Evolutionary conservation across 148 eudicot genomes (phyloP), one percentile per base, ranked within the genome.

Genomic region (Polygonum aviculare): DNA sequence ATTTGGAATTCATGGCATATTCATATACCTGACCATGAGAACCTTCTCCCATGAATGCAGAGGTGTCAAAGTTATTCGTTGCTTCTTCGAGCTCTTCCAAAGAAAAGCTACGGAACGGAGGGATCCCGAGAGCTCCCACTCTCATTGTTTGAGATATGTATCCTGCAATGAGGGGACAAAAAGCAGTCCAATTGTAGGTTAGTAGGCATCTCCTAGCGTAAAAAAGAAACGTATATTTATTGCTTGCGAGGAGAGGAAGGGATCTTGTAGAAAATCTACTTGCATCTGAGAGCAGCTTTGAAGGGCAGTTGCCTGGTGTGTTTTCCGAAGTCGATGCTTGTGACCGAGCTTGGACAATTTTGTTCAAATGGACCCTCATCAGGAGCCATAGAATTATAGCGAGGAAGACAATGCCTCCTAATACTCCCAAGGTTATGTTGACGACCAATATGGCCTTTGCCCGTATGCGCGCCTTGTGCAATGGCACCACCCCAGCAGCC

Each of bases 51-150:
- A 92, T 87, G 80, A 92, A 90, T 73, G 89, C 81, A 18, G 94
- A 80, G 74, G 97, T 79, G 79, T 83, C 81, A 72, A 94, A 94
- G 74, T 84, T 82, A 81, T 85, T 80, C n/a, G 97, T 94, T 48
- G 97, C 97, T 76, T 74, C 87, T 85, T 94, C 97, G 72, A 94
- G 91, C 83, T 94, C 98, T 79, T 89, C 93, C 76, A 94, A 60
- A 11, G 92, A 89, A 78, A 89, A 94, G 38, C 88, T 84, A 51
- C 96, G 86, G 76, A 92, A 92, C 75, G 88, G 80, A 62, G 91
- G 92, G 79, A 94, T 73, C 21, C 96, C 94, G 35, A 92, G 83
- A 74, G 92, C 87, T 79, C 96, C 98, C 74, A 88, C 77, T 88
- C 86, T 94, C 91, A 87, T 84, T 77, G 96, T 84, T 83, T 86